These are phyloP conservation scores for Suzukiozyma palmioleophila DNA, from an alignment of 1,139 yeast species.

Conservation along the genomic window DNA sequence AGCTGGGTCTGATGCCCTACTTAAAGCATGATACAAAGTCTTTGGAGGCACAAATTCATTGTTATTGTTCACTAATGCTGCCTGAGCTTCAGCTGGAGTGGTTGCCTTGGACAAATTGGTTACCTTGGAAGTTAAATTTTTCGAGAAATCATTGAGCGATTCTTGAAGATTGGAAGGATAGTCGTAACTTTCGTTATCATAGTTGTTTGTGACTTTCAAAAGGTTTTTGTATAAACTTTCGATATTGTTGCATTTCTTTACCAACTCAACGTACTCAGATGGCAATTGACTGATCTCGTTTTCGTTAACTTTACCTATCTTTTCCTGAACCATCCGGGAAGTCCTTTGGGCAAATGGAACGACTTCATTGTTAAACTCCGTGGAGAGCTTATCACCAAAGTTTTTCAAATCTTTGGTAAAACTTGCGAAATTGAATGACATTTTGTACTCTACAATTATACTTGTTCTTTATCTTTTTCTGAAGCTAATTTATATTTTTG, in stretches of 20 bases:
- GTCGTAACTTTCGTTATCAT: constrained; percentile 78
- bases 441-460: constrained; percentile 9
- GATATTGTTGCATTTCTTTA: constrained; percentile 69
- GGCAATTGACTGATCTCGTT: constrained; percentile 83
- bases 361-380: constrained; percentile 44
- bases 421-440: constrained; percentile 45
- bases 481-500: neutral
- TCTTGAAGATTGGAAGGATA: constrained; percentile 78
- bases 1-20: constrained; percentile 66
- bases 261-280: constrained; percentile 73
- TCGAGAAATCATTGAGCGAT: constrained; percentile 70
- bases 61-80: constrained; percentile 57
- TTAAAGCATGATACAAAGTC: constrained; percentile 79
- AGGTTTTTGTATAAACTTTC: constrained; percentile 70
- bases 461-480: neutral
- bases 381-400: constrained; percentile 35
- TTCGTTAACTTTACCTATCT: constrained; percentile 61
- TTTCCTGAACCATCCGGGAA: constrained; percentile 73
- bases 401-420: constrained; percentile 39
- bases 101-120: constrained; percentile 69
- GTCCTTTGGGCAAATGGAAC: constrained; percentile 78
- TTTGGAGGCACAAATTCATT: constrained; percentile 64
- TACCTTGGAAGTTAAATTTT: constrained; percentile 62
- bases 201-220: constrained; percentile 64
- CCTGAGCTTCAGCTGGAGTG: constrained; percentile 79